A percentile compares a stretch with the other conserved stretches of the same genome.
Evolutionary conservation across 352 stramenopile genomes (phyloP).

Genomic region (Pythium rhizo-oryzae): DNA sequence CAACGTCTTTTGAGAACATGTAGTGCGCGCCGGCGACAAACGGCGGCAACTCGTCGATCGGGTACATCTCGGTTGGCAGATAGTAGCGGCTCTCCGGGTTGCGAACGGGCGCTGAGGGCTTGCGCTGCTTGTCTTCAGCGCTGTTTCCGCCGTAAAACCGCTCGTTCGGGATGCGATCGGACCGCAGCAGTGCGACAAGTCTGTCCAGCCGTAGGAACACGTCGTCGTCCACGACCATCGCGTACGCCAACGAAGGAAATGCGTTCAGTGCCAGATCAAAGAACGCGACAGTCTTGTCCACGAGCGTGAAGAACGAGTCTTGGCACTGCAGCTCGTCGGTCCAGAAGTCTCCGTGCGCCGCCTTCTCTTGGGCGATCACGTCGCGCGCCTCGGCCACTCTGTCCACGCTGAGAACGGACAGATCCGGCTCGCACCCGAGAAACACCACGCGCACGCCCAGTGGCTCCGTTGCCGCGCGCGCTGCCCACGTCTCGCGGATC

Average conservation of each 20-base stretch:
- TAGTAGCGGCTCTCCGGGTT: conserved; percentile 14
- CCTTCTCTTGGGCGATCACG: conserved; percentile 34
- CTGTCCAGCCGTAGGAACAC: conserved; percentile 23
- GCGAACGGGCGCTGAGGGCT: conserved; percentile 17
- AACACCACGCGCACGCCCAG: conserved; percentile 37
- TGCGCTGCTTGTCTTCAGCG: conserved; percentile 4
- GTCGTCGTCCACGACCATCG: conserved; percentile 67
- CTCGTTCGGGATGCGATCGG: background rate
- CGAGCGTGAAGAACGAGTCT: conserved; percentile 49
- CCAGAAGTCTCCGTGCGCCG: conserved; percentile 43
- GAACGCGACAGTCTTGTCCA: conserved; percentile 58
- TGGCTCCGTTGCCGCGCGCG: background rate
- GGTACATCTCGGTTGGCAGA: conserved; percentile 25
- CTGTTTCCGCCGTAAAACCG: conserved; percentile 36
- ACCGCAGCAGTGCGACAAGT: conserved; percentile 12
- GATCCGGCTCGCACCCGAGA: conserved; percentile 34
- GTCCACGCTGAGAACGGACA: background rate
- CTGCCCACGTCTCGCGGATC: conserved; percentile 41
- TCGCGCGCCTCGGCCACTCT: background rate
- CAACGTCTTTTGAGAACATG: conserved; percentile 37
- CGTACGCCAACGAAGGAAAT: conserved; percentile 8
- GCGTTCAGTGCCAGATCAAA: background rate
- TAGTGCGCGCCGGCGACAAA: conserved; percentile 45
- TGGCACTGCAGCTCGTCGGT: conserved; percentile 47
- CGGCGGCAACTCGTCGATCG: conserved; percentile 28